Evolutionary conservation across 73 alveolate genomes (phyloP).

Genomic region (Blepharisma japonicum): DNA sequence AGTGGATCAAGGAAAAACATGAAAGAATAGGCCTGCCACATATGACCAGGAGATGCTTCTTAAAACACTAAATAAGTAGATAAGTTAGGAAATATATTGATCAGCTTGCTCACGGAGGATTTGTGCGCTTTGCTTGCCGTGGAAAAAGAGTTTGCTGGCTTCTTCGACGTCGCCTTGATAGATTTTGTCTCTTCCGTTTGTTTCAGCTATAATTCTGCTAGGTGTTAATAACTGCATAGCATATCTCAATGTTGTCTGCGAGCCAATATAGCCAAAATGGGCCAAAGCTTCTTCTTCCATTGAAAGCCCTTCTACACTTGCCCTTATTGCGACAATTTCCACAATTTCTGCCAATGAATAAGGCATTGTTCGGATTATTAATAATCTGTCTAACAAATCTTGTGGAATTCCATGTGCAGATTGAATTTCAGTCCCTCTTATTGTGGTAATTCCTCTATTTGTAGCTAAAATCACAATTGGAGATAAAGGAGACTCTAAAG

Average conservation of each 20-base stretch:
- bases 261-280: constrained; percentile 89
- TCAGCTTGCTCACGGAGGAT: constrained; percentile 94
- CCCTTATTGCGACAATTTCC: constrained; percentile 79
- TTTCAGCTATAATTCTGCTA: constrained; percentile 87
- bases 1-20: constrained; percentile 32
- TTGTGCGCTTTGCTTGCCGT: constrained; percentile 96
- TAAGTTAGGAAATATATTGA: constrained; percentile 82
- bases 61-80: neutral
- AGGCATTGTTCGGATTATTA: constrained; percentile 93
- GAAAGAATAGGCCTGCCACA: neutral
- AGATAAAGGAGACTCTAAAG: constrained; percentile 92
- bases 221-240: constrained; percentile 94
- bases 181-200: constrained; percentile 88
- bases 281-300: constrained; percentile 83
- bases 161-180: constrained; percentile 73
- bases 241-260: constrained; percentile 87
- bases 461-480: constrained; percentile 99
- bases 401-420: constrained; percentile 99
- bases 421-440: constrained; percentile 97
- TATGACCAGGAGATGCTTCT: neutral
- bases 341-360: constrained; percentile 95
- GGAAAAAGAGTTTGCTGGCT: constrained; percentile 90
- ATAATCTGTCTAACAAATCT: constrained; percentile 95
- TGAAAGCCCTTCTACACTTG: constrained; percentile 48
- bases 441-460: constrained; percentile 93